Conservation (phyloP, 1,284 basidiomycete species). For the Ceratobasidium sp. region DNA sequence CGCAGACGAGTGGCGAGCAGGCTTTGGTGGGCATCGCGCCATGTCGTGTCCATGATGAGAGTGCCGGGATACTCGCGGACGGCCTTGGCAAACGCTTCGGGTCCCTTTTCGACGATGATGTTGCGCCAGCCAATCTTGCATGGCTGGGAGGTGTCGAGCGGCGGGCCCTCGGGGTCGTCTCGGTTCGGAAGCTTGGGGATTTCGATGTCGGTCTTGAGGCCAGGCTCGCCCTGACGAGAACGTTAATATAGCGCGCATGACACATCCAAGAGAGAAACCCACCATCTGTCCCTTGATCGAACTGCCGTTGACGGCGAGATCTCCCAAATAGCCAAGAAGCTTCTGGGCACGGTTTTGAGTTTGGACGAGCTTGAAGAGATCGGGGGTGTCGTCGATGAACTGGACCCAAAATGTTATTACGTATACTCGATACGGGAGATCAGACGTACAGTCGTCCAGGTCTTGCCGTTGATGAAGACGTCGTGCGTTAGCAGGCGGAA, state of each 20-base stretch:
- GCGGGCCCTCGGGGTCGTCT: conserved; percentile 77
- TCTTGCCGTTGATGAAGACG: conserved; percentile 94
- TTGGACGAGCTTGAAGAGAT: conserved; percentile 98
- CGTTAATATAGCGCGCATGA: conserved; percentile 24
- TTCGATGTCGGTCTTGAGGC: conserved; percentile 90
- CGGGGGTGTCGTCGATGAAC: conserved; percentile 99
- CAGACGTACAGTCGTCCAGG: conserved; percentile 90
- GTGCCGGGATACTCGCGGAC: conserved; percentile 96
- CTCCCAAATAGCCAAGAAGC: conserved; percentile 95
- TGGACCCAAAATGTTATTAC: conserved; percentile 55
- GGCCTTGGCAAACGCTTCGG: conserved; percentile 98
- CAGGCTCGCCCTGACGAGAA: conserved; percentile 83
- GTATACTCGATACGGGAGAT: conserved; percentile 23
- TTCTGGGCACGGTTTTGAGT: conserved; percentile 99
- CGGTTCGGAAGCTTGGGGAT: conserved; percentile 86
- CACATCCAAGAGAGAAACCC: conserved; percentile 48
- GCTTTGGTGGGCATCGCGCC: conserved; percentile 99
- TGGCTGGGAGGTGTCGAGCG: conserved; percentile 85
- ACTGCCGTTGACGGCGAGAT: conserved; percentile 98
- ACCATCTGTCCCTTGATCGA: conserved; percentile 92
- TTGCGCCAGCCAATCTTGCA: conserved; percentile 97
- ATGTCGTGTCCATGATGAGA: conserved; percentile 98
- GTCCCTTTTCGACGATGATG: conserved; percentile 98
- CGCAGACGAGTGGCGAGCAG: conserved; percentile 96
- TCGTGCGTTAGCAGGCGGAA: conserved; percentile 99